Conservation (phyloP, 805 yeast genomes). For the Aciculoconidium aculeatum region DNA sequence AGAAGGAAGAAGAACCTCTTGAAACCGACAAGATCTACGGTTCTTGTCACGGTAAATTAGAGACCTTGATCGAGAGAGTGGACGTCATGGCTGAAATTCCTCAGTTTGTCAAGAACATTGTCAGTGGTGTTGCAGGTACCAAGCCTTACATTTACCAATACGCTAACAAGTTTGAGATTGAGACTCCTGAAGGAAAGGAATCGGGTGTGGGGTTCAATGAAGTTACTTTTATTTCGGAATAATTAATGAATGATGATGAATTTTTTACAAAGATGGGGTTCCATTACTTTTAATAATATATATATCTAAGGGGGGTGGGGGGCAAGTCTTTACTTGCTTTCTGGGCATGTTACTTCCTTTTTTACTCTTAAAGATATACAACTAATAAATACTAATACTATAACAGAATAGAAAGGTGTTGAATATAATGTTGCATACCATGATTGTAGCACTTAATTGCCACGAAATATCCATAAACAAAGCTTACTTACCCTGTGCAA, state of each 20-base stretch:
- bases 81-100: slow-evolving; percentile 99
- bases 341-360: too few species aligned
- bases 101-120: slow-evolving; percentile 85
- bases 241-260: too few species aligned
- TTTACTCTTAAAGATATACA: too few species aligned
- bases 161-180: slow-evolving; percentile 55
- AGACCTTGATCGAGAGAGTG: slow-evolving; percentile 72
- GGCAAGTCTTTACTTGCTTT: too few species aligned
- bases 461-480: not conserved
- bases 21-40: slow-evolving; percentile 41
- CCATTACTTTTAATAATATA: too few species aligned
- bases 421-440: too few species aligned
- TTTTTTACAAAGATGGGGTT: too few species aligned
- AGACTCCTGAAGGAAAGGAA: slow-evolving; percentile 41
- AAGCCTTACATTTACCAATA: slow-evolving; percentile 96
- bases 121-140: slow-evolving; percentile 91
- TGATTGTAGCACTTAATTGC: too few species aligned
- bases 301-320: too few species aligned
- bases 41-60: slow-evolving; percentile 54
- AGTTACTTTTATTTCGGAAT: slow-evolving; percentile 67
- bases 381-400: too few species aligned
- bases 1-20: slow-evolving; percentile 38
- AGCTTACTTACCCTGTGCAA: slow-evolving; percentile 8
- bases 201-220: slow-evolving; percentile 68
- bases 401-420: too few species aligned